Conservation (phyloP, 1,284 basidiomycete species). For the Anthracocystis panici-leucophaei region DNA sequence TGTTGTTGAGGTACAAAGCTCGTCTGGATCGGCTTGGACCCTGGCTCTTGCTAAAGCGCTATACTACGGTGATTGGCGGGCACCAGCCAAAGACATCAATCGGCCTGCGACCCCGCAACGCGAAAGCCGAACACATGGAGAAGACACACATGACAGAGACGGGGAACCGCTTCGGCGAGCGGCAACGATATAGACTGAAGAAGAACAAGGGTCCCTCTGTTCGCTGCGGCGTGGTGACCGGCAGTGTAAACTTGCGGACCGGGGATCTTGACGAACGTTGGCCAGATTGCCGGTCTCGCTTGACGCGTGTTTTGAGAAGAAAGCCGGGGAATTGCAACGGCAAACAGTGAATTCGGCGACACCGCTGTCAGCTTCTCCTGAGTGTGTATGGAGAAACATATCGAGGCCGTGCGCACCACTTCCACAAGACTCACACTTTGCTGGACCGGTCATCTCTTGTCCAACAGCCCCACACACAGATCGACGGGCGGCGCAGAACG, state of each 20-base stretch:
- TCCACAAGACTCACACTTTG: too few relatives aligned
- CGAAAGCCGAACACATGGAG: too few relatives aligned
- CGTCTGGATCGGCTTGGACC: neutral
- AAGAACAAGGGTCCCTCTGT: neutral
- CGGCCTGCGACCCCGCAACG: neutral
- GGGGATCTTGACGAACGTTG: constrained; percentile 20
- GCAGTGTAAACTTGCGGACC: constrained; percentile 13
- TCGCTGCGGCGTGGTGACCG: constrained; percentile 6
- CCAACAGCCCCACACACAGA: neutral
- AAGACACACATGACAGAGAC: neutral
- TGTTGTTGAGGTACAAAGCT: neutral
- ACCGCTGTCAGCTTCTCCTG: neutral
- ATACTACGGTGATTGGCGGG: neutral
- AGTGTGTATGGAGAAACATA: constrained; percentile 19
- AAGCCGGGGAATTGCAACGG: constrained; percentile 26
- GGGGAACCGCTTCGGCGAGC: constrained; percentile 3
- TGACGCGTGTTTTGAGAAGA: constrained; percentile 16
- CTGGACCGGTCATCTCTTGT: constrained; percentile 3
- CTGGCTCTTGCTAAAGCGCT: neutral
- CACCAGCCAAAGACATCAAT: neutral
- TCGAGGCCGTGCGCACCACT: constrained; percentile 22
- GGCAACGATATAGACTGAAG: constrained; percentile 13
- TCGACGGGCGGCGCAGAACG: neutral
- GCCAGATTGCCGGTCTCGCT: constrained; percentile 31
- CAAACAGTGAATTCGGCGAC: constrained; percentile 13